Evolutionary conservation across 179 eudicot genomes (phyloP), one percentile per base, ranked within the genome.

Genomic region (Beta corolliflora): DNA sequence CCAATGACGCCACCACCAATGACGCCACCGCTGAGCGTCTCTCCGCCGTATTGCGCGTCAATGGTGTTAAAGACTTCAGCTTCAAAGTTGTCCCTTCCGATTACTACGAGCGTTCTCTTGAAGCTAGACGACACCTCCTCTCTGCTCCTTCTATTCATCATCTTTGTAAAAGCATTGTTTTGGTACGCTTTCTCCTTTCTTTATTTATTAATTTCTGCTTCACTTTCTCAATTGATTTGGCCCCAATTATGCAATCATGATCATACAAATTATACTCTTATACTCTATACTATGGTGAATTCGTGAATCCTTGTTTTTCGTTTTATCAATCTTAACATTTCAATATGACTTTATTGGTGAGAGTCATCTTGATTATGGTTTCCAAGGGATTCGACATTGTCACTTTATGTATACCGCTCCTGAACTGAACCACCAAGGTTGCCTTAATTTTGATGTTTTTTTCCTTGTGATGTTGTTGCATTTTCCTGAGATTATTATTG

Each of bases 111-210:
- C 90, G 83, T 44, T 70, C 92, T 29, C 89, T 93, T 56, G 94
- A 97, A 46, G 71, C 76, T 59, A 85, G 99, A 1, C 90, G 98
- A 8, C 94, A 91, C 70, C 74, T 84, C 67, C 88, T 97, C 56
- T 93, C 82, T 4, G 99, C 98, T 53, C 83, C 93, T 36, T 94
- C 98, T 31, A 69, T 94, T 79, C 83, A 93, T 77, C 98, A 97
- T 81, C 97, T 97, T 84, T 97, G 99, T 89, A 94, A 97, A 78
- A 93, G 95, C 89, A 93, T 97, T 79, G 99, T 94, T 66, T 81
- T 94, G 97, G 97, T 96, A 79, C 31, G 59, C 13, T 16, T 9
- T 44, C 18, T 14, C 18, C 9, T 63, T 23, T 8, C 3, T 63
- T 63, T 14, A 1, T 2, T 48, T 48, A 48, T 48, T 8, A 48